Evolutionary conservation across 2,329 filamentous ascomycete genomes (phyloP).

Genomic region (Pseudocercospora ulei): DNA sequence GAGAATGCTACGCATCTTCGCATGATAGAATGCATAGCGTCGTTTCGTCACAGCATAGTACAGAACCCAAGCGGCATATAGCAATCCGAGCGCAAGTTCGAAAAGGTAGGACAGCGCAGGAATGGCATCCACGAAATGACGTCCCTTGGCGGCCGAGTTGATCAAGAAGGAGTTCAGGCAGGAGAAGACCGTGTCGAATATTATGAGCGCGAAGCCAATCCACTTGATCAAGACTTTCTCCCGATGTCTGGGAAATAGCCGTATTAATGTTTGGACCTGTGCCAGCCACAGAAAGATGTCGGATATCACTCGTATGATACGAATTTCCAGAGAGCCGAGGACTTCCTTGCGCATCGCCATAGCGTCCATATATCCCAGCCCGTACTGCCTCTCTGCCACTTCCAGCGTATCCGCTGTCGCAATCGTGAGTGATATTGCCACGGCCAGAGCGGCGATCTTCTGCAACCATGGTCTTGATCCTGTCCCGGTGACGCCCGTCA

Average conservation of each 20-base stretch:
- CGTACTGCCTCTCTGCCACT: slow-evolving; percentile 73
- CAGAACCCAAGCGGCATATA: slow-evolving; percentile 88
- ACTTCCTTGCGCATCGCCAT: slow-evolving; percentile 65
- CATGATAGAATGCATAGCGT: slow-evolving; percentile 81
- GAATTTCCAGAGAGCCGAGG: slow-evolving; percentile 73
- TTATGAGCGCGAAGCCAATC: slow-evolving; percentile 89
- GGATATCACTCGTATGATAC: slow-evolving; percentile 83
- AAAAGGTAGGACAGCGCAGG: slow-evolving; percentile 87
- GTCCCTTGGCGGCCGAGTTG: slow-evolving; percentile 50
- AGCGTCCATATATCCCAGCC: slow-evolving; percentile 69
- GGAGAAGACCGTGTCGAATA: slow-evolving; percentile 81
- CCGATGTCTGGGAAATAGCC: slow-evolving; percentile 87
- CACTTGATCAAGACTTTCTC: slow-evolving; percentile 99
- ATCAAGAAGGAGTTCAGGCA: slow-evolving; percentile 77
- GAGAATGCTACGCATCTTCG: slow-evolving; percentile 79
- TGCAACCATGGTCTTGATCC: slow-evolving; percentile 91
- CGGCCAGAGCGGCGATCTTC: slow-evolving; percentile 54
- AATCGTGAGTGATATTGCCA: slow-evolving; percentile 77
- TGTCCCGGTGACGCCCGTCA: slow-evolving; percentile 62
- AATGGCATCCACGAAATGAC: slow-evolving; percentile 74
- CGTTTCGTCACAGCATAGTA: slow-evolving; percentile 91
- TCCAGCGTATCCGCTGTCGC: slow-evolving; percentile 85
- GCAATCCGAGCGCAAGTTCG: slow-evolving; percentile 70
- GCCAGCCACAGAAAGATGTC: slow-evolving; percentile 96
- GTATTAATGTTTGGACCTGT: slow-evolving; percentile 91